A percentile compares a stretch with the other conserved stretches of the same genome.
These are phyloP conservation scores for Pleurotus cornucopiae DNA, from an alignment of 768 basidiomycete genomes.

Conservation along the genomic window DNA sequence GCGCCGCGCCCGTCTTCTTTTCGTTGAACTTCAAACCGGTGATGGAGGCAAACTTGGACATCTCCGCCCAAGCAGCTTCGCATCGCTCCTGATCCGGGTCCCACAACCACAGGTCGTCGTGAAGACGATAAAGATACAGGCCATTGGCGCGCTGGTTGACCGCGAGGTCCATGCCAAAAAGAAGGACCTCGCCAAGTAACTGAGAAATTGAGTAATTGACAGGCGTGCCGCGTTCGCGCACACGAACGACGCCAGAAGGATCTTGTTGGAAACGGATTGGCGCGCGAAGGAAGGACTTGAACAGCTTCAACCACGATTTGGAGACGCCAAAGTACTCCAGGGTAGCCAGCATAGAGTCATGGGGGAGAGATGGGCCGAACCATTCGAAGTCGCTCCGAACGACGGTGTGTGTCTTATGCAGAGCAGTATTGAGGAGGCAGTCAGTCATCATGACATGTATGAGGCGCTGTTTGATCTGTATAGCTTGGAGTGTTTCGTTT, in stretches of 20 bases:
- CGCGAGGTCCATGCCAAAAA: constrained; percentile 45
- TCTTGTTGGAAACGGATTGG: constrained; percentile 30
- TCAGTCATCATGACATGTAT: constrained; percentile 38
- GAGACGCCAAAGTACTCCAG: constrained; percentile 36
- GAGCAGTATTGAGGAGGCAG: constrained; percentile 30
- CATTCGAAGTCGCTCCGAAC: constrained; percentile 40
- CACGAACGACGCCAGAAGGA: constrained; percentile 19
- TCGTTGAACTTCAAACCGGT: constrained; percentile 37
- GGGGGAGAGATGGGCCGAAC: constrained; percentile 39
- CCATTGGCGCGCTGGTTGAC: constrained; percentile 39
- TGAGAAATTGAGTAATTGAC: constrained; percentile 36
- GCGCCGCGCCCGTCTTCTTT: constrained; percentile 37
- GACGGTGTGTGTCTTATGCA: constrained; percentile 29
- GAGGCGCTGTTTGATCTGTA: constrained; percentile 32
- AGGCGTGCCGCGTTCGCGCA: constrained; percentile 37
- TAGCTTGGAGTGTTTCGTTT: constrained; percentile 10
- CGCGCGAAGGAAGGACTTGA: constrained; percentile 28
- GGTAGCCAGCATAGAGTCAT: constrained; percentile 33
- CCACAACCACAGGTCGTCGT: constrained; percentile 46
- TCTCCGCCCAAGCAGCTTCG: constrained; percentile 34
- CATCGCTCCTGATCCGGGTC: constrained; percentile 27
- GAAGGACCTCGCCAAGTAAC: constrained; percentile 35
- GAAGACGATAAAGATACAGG: constrained; percentile 38
- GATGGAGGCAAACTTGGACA: constrained; percentile 35
- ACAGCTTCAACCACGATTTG: constrained; percentile 28